These are phyloP conservation scores for Epithemia pelagica DNA, from an alignment of 108 stramenopile species.

Conservation along the genomic window DNA sequence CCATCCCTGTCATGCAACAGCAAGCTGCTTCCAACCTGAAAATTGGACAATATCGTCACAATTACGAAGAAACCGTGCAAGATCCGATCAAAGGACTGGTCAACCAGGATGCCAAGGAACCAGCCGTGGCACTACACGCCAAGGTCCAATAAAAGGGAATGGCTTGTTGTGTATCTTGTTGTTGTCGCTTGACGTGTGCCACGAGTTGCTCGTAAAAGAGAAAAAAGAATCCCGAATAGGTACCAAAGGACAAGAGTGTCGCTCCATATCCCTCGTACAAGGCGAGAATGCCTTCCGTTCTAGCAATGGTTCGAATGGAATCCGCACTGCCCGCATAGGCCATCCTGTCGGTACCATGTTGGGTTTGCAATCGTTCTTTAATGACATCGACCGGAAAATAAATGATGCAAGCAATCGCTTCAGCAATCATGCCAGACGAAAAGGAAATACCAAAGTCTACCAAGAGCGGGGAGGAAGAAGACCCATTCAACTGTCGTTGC, in stretches of 20 bases:
- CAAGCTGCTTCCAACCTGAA: no score
- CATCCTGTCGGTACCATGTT: conserved; percentile 15
- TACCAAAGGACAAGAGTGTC: conserved; percentile 91
- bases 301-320: conserved; percentile 62
- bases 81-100: conserved; percentile 81
- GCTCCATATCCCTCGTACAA: conserved; percentile 92
- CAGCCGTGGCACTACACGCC: conserved; percentile 77
- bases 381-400: conserved; percentile 98
- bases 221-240: conserved; percentile 96
- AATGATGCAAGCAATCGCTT: conserved; percentile 87
- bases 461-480: no score
- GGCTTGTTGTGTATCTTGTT: no score
- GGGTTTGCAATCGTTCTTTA: conserved; percentile 96
- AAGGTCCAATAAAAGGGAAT: conserved; percentile 60
- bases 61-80: not conserved
- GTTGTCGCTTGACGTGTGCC: conserved; percentile 38
- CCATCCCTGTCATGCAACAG: no score
- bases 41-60: not conserved
- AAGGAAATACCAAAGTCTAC: conserved; percentile 63
- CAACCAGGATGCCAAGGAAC: conserved; percentile 86
- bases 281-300: conserved; percentile 78
- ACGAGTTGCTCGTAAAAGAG: conserved; percentile 78
- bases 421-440: conserved; percentile 72
- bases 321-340: conserved; percentile 75
- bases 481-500: no score